phyloP scores from a whole-genome alignment of 345 rosid species.

The Rubroshorea leprosula region DNA sequence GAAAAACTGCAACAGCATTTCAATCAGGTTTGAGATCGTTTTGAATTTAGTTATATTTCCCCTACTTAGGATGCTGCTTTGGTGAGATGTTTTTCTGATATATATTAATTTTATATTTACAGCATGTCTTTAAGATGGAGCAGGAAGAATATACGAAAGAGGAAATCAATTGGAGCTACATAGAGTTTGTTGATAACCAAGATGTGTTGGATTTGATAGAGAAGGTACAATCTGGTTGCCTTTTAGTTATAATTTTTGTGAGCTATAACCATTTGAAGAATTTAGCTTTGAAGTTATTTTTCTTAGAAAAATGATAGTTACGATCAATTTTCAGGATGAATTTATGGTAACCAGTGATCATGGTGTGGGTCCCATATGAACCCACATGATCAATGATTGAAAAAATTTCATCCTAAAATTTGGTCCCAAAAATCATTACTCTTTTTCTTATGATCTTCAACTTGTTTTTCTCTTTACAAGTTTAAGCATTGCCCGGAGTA shows the following conservation, averaged over 20 bases:
- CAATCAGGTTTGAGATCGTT: conserved; percentile 67
- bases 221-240: conserved; percentile 47
- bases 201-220: conserved; percentile 97
- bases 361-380: too few relatives aligned
- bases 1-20: conserved; percentile 99
- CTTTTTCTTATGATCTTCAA: too few relatives aligned
- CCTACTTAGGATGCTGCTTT: conserved; percentile 5
- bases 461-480: neutral
- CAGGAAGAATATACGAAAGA: conserved; percentile 98
- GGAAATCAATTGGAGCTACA: conserved; percentile 99
- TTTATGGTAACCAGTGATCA: too few relatives aligned
- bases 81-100: conserved; percentile 16
- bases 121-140: conserved; percentile 99
- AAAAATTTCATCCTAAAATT: too few relatives aligned
- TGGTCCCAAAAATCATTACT: too few relatives aligned
- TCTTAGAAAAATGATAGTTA: too few relatives aligned
- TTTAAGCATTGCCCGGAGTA: neutral
- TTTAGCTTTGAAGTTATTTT: neutral
- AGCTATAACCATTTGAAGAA: neutral
- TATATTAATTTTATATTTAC: conserved; percentile 28
- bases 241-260: conserved; percentile 10
- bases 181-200: conserved; percentile 98
- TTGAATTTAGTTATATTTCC: conserved; percentile 12
- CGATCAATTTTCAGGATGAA: too few relatives aligned
- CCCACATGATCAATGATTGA: too few relatives aligned